Evolutionary conservation across 345 rosid genomes (phyloP).

Genomic region (Eucalyptus rudis): DNA sequence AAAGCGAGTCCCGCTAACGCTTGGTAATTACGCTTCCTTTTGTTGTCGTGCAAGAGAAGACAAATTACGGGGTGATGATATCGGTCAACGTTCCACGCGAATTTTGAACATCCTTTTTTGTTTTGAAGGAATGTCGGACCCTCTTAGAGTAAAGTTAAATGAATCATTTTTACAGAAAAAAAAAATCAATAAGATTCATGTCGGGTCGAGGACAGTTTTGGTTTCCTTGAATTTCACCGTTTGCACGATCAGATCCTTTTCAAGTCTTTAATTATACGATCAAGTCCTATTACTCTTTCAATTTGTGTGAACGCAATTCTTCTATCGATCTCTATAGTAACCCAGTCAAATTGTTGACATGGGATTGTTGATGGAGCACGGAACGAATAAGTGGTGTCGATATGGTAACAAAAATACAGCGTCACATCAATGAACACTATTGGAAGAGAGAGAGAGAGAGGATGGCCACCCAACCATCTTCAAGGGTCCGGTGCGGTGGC

Average conservation of each 20-base stretch:
- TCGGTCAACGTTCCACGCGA: background rate
- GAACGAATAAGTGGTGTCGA: background rate
- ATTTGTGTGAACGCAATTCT: background rate
- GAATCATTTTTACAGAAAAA: background rate
- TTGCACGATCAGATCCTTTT: background rate
- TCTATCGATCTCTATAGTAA: background rate
- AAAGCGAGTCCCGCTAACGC: background rate
- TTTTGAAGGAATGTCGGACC: background rate
- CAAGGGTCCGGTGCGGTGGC: background rate
- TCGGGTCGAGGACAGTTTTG: background rate
- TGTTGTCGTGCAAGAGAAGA: background rate
- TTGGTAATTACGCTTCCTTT: background rate
- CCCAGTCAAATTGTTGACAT: background rate
- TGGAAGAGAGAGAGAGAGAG: background rate
- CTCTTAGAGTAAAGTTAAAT: background rate
- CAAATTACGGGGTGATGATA: background rate
- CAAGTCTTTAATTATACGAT: background rate
- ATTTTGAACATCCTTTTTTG: background rate
- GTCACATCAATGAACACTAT: background rate
- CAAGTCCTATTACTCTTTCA: background rate
- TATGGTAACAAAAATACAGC: background rate
- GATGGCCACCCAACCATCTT: background rate
- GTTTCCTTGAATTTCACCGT: background rate
- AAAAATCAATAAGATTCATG: background rate
- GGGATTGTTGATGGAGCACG: background rate